Evolutionary conservation across 495 filamentous ascomycete genomes (phyloP), one percentile per base, ranked within the genome.

Genomic region (Hyaloscypha finlandica): DNA sequence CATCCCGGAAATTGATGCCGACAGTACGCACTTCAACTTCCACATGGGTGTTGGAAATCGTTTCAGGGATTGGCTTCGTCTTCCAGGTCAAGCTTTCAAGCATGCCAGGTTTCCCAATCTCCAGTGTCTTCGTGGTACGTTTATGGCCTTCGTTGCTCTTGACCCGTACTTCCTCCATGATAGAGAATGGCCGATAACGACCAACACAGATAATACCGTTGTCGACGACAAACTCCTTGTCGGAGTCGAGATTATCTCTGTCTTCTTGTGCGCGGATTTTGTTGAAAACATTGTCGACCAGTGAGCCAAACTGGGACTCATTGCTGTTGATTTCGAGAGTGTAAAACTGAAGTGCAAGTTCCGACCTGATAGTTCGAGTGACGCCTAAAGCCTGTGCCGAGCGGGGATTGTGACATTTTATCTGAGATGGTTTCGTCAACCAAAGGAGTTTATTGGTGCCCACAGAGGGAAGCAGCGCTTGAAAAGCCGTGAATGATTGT

Each of bases 281-380:
- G 20, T 42, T 11, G 25, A 69, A 65, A 4, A 69, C 61, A 1
- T 52, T 33, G n/a, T 55, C 2, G 12, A 65, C 55, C 35, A 52
- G 16, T 6, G 45, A 20, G 8, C 3, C 39, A 2, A 63, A 31
- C 4, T 65, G 3, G 5, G 25, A 1, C 30, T 75, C 65, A 19
- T 77, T 59, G 6, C 57, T 25, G 4, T 81, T 77, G 8, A 81
- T 22, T 68, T 86, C 82, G 5, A 80, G 67, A 0, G 78, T 81
- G 4, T 74, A 74, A 53, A 84, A 74, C 20, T 81, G 66, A 0
- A 77, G 61, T 1, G 66, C 16, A 8, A 79, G 29, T 68, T 85
- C 83, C 0, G 68, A 61, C 3, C 83, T 78, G 0, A 82, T 54
- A 8, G 79, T 78, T 11, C 84, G 72, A 3, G 78, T 75, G 0